Conservation (phyloP, 768 basidiomycete genomes). For the Mycena venus region DNA sequence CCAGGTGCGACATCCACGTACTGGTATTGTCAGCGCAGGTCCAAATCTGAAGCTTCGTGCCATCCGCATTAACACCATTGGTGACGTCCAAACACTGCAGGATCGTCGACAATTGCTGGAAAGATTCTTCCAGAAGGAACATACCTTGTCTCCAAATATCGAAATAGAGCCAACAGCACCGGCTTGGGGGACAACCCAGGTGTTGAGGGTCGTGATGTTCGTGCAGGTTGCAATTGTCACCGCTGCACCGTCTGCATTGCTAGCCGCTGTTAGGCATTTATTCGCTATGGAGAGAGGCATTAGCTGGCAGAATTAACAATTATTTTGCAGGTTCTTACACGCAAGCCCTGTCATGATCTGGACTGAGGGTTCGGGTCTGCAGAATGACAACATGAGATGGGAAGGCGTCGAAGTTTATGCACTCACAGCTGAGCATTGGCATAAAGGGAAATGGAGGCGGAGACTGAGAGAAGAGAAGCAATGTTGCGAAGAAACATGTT, state of each 20-base stretch:
- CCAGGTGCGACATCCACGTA: neutral
- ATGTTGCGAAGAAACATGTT: constrained; percentile 17
- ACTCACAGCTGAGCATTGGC: constrained; percentile 22
- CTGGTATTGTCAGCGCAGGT: constrained; percentile 33
- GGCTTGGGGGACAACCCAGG: constrained; percentile 18
- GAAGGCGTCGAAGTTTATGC: neutral
- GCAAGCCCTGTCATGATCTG: neutral
- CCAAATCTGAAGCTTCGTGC: constrained; percentile 43
- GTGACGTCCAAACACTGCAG: constrained; percentile 39
- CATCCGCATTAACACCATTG: constrained; percentile 36
- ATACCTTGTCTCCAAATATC: constrained; percentile 27
- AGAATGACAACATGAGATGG: neutral
- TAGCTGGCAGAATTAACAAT: neutral
- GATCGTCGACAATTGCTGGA: neutral
- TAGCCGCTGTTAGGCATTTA: constrained; percentile 11
- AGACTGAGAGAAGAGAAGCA: neutral
- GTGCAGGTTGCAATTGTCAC: constrained; percentile 18
- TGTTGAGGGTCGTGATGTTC: constrained; percentile 15
- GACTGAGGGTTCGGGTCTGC: constrained; percentile 19
- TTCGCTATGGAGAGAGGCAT: neutral
- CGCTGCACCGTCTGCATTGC: constrained; percentile 19
- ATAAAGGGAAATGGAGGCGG: neutral
- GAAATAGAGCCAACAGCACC: neutral
- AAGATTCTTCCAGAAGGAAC: neutral
- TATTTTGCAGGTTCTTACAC: neutral